These are phyloP conservation scores for Leavenworthia alabamica DNA, from an alignment of 345 rosid species.

Conservation along the genomic window DNA sequence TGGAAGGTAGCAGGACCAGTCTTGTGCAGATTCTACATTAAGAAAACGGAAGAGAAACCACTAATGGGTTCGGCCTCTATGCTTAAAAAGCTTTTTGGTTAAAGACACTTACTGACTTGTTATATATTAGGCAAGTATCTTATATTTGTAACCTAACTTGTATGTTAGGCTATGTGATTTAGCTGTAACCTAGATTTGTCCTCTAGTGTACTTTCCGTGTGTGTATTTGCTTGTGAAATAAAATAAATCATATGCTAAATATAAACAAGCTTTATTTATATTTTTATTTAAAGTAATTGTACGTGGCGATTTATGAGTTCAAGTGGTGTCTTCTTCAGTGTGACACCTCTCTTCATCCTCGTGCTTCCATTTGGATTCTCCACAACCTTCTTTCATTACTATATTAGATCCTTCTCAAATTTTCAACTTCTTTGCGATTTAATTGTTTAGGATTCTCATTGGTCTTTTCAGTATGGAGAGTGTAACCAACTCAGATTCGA, in stretches of 20 bases:
- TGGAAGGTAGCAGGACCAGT: conserved; percentile 72
- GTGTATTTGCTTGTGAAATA: neutral
- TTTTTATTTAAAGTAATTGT: neutral
- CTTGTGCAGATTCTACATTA: conserved; percentile 34
- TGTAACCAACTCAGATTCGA: conserved; percentile 45
- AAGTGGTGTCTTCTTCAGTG: conserved; percentile 24
- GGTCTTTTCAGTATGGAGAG: conserved; percentile 45
- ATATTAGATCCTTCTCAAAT: neutral
- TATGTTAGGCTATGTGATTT: neutral
- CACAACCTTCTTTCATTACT: conserved; percentile 9
- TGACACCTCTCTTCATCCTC: conserved; percentile 22
- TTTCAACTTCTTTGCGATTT: neutral
- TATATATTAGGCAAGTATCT: neutral
- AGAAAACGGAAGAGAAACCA: conserved; percentile 13
- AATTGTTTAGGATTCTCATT: neutral
- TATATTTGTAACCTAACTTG: conserved; percentile 5
- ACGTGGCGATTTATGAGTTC: conserved; percentile 18
- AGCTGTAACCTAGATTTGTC: neutral
- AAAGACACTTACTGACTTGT: neutral
- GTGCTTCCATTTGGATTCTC: conserved; percentile 23
- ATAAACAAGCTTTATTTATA: neutral
- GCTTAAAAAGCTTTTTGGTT: conserved; percentile 36
- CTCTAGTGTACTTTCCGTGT: conserved; percentile 2
- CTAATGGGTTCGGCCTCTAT: conserved; percentile 30
- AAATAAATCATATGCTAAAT: neutral